Percentiles rank a stretch among this genome's conserved stretches.
Conservation (phyloP, 2,329 filamentous ascomycete species). For the Trichoderma sp. region DNA sequence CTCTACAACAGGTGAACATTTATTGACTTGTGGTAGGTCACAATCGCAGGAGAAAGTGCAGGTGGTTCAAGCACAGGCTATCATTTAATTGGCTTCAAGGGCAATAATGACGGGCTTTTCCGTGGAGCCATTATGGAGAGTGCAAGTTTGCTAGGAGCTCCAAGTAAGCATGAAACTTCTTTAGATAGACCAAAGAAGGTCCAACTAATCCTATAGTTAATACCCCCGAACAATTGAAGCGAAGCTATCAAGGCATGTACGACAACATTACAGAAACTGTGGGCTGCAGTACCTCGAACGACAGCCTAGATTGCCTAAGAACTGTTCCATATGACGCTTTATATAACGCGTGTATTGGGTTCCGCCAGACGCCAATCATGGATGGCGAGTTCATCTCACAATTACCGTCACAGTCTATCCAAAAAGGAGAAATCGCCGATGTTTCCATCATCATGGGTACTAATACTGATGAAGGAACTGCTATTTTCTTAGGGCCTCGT, state of each 20-base stretch:
- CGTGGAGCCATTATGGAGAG: conserved; percentile 6
- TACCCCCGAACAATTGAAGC: not conserved
- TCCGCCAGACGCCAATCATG: not conserved
- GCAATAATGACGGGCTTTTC: not conserved
- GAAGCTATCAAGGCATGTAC: conserved; percentile 3
- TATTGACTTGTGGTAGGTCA: not conserved
- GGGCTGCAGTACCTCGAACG: not conserved
- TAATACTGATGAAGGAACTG: conserved; percentile 1
- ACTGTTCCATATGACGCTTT: not conserved
- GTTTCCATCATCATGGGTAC: not conserved
- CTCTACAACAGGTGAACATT: not conserved
- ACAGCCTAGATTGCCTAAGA: not conserved
- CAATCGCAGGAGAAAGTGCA: not conserved
- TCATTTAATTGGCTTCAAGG: not conserved
- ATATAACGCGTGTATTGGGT: not conserved
- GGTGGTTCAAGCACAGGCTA: conserved; percentile 5
- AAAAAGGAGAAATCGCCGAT: conserved; percentile 4
- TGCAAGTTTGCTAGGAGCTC: not conserved
- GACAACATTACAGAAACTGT: conserved; percentile 5
- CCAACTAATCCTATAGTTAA: not conserved
- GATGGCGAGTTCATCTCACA: conserved; percentile 7
- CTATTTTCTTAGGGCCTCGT: not conserved
- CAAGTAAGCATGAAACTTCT: not conserved
- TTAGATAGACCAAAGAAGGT: not conserved
- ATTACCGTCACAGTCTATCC: not conserved